Percentiles rank a stretch among this genome's conserved stretches.
These are phyloP conservation scores for Blepharisma undulans DNA, from an alignment of 169 alveolate genomes.

Conservation along the genomic window DNA sequence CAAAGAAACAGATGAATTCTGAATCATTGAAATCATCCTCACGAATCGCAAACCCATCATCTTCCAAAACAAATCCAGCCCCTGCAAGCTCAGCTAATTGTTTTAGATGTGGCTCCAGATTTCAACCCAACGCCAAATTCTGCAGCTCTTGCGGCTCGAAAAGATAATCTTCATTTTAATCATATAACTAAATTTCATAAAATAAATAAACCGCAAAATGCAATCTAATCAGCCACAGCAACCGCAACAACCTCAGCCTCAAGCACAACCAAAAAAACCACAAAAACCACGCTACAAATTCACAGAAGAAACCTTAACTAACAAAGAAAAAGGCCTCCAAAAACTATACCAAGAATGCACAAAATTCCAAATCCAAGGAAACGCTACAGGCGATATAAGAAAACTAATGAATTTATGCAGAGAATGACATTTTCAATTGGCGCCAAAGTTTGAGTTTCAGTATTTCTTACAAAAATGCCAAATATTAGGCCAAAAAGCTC, in stretches of 20 bases:
- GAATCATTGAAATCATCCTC: not conserved
- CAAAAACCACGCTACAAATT: not conserved
- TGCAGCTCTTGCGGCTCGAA: not conserved
- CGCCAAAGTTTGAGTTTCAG: slow-evolving; percentile 32
- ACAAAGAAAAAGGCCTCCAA: slow-evolving; percentile 33
- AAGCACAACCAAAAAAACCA: not conserved
- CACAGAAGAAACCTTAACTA: not conserved
- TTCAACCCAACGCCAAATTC: not conserved
- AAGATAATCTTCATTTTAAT: not conserved
- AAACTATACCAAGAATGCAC: slow-evolving; percentile 22
- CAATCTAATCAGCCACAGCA: not conserved
- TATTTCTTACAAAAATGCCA: slow-evolving; percentile 30
- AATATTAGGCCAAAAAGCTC: slow-evolving; percentile 24
- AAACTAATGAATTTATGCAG: not conserved
- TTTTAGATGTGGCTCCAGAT: not conserved
- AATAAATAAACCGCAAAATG: not conserved
- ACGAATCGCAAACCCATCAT: not conserved
- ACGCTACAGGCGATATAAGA: not conserved
- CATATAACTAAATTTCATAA: not conserved
- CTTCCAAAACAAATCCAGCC: not conserved
- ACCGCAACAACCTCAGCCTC: not conserved
- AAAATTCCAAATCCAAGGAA: not conserved
- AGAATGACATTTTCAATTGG: slow-evolving; percentile 30
- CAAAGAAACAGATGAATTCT: not conserved
- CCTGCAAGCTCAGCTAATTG: not conserved